Base-by-base conservation (phyloP, 2,329 filamentous ascomycete species). In the Emmonsiellopsis sp. region DNA sequence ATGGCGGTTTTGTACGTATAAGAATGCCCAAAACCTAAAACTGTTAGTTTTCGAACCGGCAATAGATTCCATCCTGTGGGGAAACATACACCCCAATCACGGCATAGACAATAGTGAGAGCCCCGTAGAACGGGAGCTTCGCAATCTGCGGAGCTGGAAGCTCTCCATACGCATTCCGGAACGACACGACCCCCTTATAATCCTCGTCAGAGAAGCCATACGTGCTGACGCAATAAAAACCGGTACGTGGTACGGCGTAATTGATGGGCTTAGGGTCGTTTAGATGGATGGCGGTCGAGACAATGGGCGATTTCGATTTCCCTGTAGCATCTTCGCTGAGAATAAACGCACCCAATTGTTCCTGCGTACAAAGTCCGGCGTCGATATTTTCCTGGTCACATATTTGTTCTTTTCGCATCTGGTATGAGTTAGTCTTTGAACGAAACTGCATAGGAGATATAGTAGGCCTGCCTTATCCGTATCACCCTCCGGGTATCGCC, bases 51-150 rank as follows among this genome's bases (percentile, higher is more conserved):
- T 38, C 38, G 55, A n/a, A 30, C 8, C n/a, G 3, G 48, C 37
- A 13, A 52, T 34, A 15, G 2, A 8, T n/a, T 9, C n/a, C n/a
- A 40, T 20, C 13, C n/a, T 13, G 13, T 20, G 31, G 11, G 8
- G 13, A 53, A 49, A 74, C 79, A 54, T 80, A 86, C 68, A 83
- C 80, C 60, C 83, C 84, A 60, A 97, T 82, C 16, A 97, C 80
- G 49, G 90, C 90, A 71, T 98, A 98, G 34, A 95, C 82, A 58
- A 98, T 91, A 0, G 91, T 92, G 61, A 97, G 84, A 54, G 87
- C 92, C 46, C 92, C 93, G 65, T 98, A 98, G 69, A 98, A 98
- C 2, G 93, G 92, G 55, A 98, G 78, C 71, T 98, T 98, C 16
- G 94, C 87, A 60, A 98, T 96, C 70, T 98, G 92, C 1, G 90